Percentiles rank a stretch among this genome's conserved stretches.
These are phyloP conservation scores for Colletotrichum paranaense DNA, from an alignment of 2,329 filamentous ascomycete species.

Conservation along the genomic window DNA sequence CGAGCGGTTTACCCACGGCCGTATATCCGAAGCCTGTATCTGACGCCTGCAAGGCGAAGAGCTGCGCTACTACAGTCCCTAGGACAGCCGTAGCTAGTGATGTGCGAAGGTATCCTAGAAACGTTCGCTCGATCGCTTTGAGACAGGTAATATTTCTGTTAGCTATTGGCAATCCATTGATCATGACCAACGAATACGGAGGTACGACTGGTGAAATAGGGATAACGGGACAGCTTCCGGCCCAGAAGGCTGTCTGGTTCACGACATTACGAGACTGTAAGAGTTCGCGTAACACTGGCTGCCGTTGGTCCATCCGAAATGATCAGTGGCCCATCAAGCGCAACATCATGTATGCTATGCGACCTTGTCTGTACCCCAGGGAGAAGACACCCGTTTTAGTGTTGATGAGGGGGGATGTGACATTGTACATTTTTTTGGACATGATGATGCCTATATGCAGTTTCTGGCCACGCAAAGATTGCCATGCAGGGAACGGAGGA, in stretches of 20 bases:
- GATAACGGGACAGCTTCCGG: background rate
- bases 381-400: background rate
- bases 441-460: background rate
- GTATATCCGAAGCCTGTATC: constrained; percentile 65
- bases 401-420: background rate
- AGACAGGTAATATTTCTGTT: constrained; percentile 16
- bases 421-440: too few species aligned
- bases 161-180: constrained; percentile 26
- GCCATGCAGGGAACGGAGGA: background rate
- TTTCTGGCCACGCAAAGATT: background rate
- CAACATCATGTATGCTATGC: background rate
- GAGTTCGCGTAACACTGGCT: background rate
- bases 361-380: background rate
- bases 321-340: background rate
- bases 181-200: background rate
- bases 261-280: background rate
- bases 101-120: constrained; percentile 78
- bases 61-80: constrained; percentile 73
- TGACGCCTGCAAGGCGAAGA: constrained; percentile 66
- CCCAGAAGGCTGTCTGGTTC: background rate
- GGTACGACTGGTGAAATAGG: background rate
- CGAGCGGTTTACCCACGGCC: constrained; percentile 69
- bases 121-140: constrained; percentile 79
- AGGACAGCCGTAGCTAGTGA: constrained; percentile 76
- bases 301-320: background rate